Conservation (phyloP, 257 asterid genomes). For the Solanum paucissectum region DNA sequence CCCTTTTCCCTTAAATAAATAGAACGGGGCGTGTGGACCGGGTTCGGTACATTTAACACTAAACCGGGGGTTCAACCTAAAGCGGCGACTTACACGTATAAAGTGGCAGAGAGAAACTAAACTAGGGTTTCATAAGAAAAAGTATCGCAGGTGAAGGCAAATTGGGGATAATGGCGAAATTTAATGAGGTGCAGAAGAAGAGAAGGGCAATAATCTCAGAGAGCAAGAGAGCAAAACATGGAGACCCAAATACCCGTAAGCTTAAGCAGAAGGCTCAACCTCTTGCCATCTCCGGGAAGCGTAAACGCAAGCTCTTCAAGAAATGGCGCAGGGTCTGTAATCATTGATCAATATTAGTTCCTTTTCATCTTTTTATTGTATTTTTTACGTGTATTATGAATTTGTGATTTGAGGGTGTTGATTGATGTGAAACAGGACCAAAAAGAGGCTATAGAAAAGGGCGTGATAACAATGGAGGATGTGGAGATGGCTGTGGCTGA, state of each 20-base stretch:
- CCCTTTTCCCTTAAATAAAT: neutral
- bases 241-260: constrained; percentile 46
- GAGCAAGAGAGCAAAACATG: constrained; percentile 45
- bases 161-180: constrained; percentile 38
- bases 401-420: neutral
- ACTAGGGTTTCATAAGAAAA: neutral
- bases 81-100: neutral
- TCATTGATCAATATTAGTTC: neutral
- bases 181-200: constrained; percentile 62
- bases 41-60: neutral
- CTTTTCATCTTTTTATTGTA: neutral
- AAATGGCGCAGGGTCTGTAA: constrained; percentile 79
- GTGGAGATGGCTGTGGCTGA: constrained; percentile 72
- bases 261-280: constrained; percentile 47
- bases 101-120: neutral
- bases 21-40: neutral
- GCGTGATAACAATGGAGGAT: constrained; percentile 63
- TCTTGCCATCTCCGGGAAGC: constrained; percentile 72
- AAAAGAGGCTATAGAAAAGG: constrained; percentile 58
- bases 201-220: constrained; percentile 50
- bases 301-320: constrained; percentile 64
- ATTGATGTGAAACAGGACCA: constrained; percentile 41
- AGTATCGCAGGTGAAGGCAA: neutral
- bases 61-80: neutral
- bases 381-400: neutral